Evolutionary conservation across 2,329 filamentous ascomycete species (phyloP).

Genomic region (Hypoxylon sp.): DNA sequence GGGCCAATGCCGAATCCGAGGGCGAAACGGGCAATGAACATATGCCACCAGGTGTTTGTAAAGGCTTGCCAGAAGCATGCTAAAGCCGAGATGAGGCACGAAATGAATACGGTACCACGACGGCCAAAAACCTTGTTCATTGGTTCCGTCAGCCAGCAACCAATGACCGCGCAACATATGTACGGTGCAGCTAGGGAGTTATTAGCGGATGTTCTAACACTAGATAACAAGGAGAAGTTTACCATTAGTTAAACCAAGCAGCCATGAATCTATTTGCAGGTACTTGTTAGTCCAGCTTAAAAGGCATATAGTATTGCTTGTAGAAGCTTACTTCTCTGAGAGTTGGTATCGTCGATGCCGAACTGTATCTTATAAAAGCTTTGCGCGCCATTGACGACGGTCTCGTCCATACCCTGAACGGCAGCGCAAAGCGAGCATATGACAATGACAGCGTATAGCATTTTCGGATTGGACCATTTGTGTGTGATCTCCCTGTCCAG

Average conservation of each 20-base stretch:
- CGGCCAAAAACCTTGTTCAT: conserved; percentile 79
- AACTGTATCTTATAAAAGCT: conserved; percentile 75
- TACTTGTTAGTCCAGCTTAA: conserved; percentile 12
- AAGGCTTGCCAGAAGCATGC: conserved; percentile 68
- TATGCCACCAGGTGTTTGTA: conserved; percentile 70
- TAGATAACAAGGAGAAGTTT: conserved; percentile 13
- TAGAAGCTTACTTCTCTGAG: conserved; percentile 55
- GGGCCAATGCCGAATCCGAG: conserved; percentile 80
- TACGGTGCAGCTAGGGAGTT: conserved; percentile 64
- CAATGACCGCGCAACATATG: conserved; percentile 76
- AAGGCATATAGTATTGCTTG: neutral
- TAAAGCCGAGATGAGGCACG: conserved; percentile 72
- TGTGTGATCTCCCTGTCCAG: conserved; percentile 74
- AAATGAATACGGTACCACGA: conserved; percentile 78
- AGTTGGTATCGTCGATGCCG: conserved; percentile 67
- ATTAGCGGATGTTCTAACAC: conserved; percentile 16
- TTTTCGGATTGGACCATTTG: conserved; percentile 77
- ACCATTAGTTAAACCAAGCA: conserved; percentile 73
- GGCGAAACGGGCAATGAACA: conserved; percentile 78
- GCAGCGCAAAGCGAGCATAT: conserved; percentile 65
- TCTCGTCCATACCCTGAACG: conserved; percentile 81
- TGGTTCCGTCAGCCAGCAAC: conserved; percentile 81
- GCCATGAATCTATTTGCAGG: conserved; percentile 62
- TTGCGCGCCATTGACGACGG: conserved; percentile 78
- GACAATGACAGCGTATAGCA: conserved; percentile 76